Percentiles rank a stretch among this genome's conserved stretches.
These are phyloP conservation scores for Fonsecaea multimorphosa DNA, from an alignment of 2,329 filamentous ascomycete genomes.

Conservation along the genomic window DNA sequence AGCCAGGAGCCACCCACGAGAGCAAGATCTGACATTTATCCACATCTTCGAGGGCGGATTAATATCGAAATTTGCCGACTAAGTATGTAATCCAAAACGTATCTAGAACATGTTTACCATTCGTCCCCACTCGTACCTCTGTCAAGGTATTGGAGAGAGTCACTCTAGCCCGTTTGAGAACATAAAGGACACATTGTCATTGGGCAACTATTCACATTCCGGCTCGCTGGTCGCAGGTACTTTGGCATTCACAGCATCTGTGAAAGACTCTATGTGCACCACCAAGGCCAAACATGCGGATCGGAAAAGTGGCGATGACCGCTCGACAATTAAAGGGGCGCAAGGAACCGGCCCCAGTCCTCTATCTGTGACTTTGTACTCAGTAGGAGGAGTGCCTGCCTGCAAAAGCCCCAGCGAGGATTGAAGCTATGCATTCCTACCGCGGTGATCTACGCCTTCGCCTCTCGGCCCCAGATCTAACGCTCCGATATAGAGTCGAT, in stretches of 20 bases:
- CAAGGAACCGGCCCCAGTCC: background rate
- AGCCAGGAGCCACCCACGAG: background rate
- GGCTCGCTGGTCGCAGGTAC: too few species aligned
- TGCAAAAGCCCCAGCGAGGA: background rate
- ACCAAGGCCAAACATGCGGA: too few species aligned
- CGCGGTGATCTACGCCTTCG: background rate
- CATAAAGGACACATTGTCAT: too few species aligned
- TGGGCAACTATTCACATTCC: too few species aligned
- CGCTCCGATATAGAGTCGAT: background rate
- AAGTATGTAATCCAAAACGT: background rate
- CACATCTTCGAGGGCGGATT: background rate
- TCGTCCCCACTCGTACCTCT: too few species aligned
- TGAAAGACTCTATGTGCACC: too few species aligned
- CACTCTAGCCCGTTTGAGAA: too few species aligned
- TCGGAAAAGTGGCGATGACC: too few species aligned
- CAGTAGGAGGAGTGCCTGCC: background rate
- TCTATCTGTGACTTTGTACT: background rate
- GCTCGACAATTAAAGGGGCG: background rate
- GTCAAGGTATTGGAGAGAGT: too few species aligned
- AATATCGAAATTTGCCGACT: background rate
- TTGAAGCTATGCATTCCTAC: background rate
- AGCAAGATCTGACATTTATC: background rate
- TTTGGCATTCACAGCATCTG: too few species aligned
- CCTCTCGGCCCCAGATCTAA: background rate
- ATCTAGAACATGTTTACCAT: background rate